Percentiles rank a stretch among this genome's conserved stretches.
phyloP scores from a whole-genome alignment of 345 rosid genomes.

The Gynandropsis gynandra region DNA sequence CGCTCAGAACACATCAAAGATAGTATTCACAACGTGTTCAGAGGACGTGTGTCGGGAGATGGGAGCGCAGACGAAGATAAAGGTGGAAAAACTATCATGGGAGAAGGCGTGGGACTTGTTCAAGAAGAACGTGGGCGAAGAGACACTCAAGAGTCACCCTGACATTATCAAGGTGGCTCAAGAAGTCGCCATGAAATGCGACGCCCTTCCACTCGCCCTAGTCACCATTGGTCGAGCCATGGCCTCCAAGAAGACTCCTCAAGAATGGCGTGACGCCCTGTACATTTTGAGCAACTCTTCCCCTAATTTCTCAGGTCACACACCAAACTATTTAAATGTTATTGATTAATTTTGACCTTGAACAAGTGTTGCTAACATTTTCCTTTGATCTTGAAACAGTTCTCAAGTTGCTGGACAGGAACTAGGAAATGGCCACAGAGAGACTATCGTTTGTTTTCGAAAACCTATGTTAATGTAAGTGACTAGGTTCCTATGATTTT shows the following conservation, averaged over 20 bases:
- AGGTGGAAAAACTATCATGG: constrained; percentile 26
- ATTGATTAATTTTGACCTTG: neutral
- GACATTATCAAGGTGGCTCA: constrained; percentile 28
- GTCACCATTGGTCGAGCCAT: constrained; percentile 33
- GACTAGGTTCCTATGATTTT: too few relatives aligned
- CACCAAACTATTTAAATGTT: neutral
- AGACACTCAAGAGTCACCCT: constrained; percentile 26
- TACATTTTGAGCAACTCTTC: constrained; percentile 31
- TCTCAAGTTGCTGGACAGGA: constrained; percentile 30
- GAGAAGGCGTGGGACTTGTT: constrained; percentile 35
- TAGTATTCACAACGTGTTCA: constrained; percentile 31
- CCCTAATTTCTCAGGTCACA: constrained; percentile 34
- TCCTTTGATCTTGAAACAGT: constrained; percentile 16
- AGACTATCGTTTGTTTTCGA: too few relatives aligned
- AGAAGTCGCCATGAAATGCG: constrained; percentile 27
- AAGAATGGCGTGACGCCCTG: constrained; percentile 32
- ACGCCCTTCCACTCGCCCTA: constrained; percentile 31
- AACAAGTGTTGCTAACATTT: neutral
- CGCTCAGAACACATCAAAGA: constrained; percentile 27
- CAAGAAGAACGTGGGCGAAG: constrained; percentile 27
- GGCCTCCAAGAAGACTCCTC: constrained; percentile 28
- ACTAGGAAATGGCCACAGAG: constrained; percentile 7
- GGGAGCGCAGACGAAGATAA: constrained; percentile 28
- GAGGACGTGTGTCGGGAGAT: constrained; percentile 31
- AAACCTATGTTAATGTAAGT: too few relatives aligned